Evolutionary conservation across 495 filamentous ascomycete species (phyloP), one percentile per base, ranked within the genome.

Genomic region (Penicillium antarcticum): DNA sequence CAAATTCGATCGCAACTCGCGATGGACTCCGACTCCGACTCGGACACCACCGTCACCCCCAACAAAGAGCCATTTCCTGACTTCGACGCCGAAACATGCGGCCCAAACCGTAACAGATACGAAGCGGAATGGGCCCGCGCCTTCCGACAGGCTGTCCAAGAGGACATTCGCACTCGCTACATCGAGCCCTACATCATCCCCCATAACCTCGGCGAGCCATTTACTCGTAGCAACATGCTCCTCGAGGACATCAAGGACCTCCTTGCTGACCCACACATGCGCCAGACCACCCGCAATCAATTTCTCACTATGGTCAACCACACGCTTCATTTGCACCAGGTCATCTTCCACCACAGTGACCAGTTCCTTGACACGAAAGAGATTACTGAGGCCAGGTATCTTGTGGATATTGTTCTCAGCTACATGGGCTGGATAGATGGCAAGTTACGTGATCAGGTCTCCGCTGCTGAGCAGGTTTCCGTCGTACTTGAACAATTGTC

Each of bases 41-140:
- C 46, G 4, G 13, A 11, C 9, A 35, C 16, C 18, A 23, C 50
- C 2, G 18, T 24, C 1, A 19, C 17, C 21, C n/a, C 17, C 24
- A 43, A 45, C 9, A 55, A 45, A 1, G 69, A 72, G 40, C 64
- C 71, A 0, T 74, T 74, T 39, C 69, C 69, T 1, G 61, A 61
- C 4, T 74, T 67, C 47, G 52, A 65, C 21, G 62, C 65, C 9
- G 53, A 57, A n/a, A 2, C 13, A 46, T 7, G 48, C 61, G 29
- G 24, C 41, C 2, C 33, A 41, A 7, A 37, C 48, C 3, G 59
- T 60, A 29, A 35, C 42, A 16, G 49, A 56, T 0, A 65, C 38
- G 46, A 56, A 0, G 51, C 55, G 14, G 46, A 24, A 18, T 49
- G 46, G 46, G 41, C 18, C 26, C 5, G n/a, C 18, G 62, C 66